Base-by-base conservation (phyloP, 2,329 filamentous ascomycete genomes). In the Mycosphaerella sp. region DNA sequence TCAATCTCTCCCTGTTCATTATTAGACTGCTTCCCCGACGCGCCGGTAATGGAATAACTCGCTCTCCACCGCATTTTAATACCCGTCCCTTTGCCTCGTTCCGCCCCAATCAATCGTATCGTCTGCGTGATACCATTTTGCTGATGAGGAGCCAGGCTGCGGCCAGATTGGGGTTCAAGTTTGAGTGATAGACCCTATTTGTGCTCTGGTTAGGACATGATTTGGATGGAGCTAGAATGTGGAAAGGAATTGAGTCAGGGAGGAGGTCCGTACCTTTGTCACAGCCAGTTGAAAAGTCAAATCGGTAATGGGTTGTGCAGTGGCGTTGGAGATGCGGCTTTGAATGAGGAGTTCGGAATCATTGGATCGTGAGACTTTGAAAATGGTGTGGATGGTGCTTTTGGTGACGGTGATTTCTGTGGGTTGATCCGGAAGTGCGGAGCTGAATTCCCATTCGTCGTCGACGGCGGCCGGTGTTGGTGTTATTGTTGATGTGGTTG, bases 371-470 rank as follows among this genome's bases (percentile, higher is more conserved):
- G 78, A 81, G 5, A 89, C 85, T 39, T 84, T 75, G 69, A 96
- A 85, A 39, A 87, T 80, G 56, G 95, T 84, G 56, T 82, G 81
- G 36, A 58, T 62, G 42, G 75, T 78, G 1, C 83, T 85, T 65
- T 87, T 84, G 65, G 82, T 83, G 42, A 96, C 81, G 3, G 78
- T 79, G 17, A 86, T 74, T 45, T 81, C 81, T 60, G 88, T 82
- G 1, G 67, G 61, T 34, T 82, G 78, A 56, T 81, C 78, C 2
- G 92, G 92, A 11, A 96, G 77, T 0, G 92, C 85, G 0, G 92
- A 97, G 2, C 88, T 83, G 69, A 97, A 97, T 23, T 83, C 87
- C 91, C 92, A 97, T 66, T 97, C 92, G 60, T 97, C 92, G 48
- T 96, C 92, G 44, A 60, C 49, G 21, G 57, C 26, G 1, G 59